Evolutionary conservation across 179 eudicot genomes (phyloP).

Genomic region (Corrigiola litoralis): DNA sequence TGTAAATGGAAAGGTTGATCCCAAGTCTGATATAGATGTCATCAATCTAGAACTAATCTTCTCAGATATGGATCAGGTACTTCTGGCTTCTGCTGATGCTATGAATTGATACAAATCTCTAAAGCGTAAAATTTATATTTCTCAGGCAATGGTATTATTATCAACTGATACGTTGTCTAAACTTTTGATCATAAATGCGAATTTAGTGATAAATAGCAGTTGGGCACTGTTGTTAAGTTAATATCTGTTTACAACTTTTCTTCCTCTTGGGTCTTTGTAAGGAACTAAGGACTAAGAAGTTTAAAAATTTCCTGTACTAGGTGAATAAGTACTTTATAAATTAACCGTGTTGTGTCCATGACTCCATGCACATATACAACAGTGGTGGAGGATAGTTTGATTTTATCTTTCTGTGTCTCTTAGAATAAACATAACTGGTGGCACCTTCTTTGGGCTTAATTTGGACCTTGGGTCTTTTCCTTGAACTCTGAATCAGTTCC

Average conservation of each 20-base stretch:
- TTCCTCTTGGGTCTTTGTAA: not conserved
- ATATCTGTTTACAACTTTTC: not conserved
- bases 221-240: not conserved
- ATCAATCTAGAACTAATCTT: conserved; percentile 87
- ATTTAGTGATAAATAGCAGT: not conserved
- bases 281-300: too few relatives aligned
- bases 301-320: too few relatives aligned
- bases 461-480: too few relatives aligned
- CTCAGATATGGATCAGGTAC: conserved; percentile 96
- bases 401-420: too few relatives aligned
- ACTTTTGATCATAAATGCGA: not conserved
- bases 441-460: too few relatives aligned
- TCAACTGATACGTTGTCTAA: not conserved
- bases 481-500: too few relatives aligned
- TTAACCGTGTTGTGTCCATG: too few relatives aligned
- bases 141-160: not conserved
- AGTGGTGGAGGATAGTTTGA: too few relatives aligned
- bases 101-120: not conserved
- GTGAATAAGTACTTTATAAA: too few relatives aligned
- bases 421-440: too few relatives aligned
- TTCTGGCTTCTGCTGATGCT: conserved; percentile 16
- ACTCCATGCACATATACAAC: too few relatives aligned
- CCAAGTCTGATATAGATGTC: conserved; percentile 87
- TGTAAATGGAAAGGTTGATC: conserved; percentile 90
- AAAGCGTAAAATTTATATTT: not conserved